Evolutionary conservation across 805 yeast species (phyloP).

Genomic region (Myxozyma vanderwaltii): DNA sequence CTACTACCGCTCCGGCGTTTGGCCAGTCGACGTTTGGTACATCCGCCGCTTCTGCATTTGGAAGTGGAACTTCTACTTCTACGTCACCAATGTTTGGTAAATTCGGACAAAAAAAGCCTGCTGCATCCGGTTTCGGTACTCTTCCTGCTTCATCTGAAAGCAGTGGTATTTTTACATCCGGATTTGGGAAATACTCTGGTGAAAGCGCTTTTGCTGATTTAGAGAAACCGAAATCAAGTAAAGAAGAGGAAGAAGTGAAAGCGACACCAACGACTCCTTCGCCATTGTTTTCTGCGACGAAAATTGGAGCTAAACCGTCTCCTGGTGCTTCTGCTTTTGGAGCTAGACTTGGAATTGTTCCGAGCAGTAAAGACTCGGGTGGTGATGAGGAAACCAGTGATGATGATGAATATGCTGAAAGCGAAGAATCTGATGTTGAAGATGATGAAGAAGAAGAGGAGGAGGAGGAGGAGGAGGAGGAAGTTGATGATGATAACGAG

Average conservation of each 20-base stretch:
- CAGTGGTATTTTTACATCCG: not conserved
- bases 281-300: not conserved
- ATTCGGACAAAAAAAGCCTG: slow-evolving; percentile 8
- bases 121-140: not conserved
- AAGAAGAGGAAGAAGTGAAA: not conserved
- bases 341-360: slow-evolving; percentile 3
- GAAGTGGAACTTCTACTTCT: not conserved
- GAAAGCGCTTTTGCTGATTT: not conserved
- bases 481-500: slow-evolving; percentile 4
- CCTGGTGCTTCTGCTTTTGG: slow-evolving; percentile 15
- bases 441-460: slow-evolving; percentile 7
- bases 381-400: slow-evolving; percentile 4
- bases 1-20: not conserved
- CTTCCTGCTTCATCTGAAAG: no score
- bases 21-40: slow-evolving; percentile 3
- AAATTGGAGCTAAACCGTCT: not conserved
- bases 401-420: slow-evolving; percentile 1
- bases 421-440: not conserved
- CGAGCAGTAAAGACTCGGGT: not conserved
- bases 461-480: not conserved
- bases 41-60: not conserved
- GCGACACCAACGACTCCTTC: not conserved
- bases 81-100: not conserved
- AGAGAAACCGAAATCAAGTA: not conserved
- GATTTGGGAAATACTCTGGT: slow-evolving; percentile 3